Evolutionary conservation across 352 stramenopile species (phyloP).

Genomic region (Phytophthora ramorum): DNA sequence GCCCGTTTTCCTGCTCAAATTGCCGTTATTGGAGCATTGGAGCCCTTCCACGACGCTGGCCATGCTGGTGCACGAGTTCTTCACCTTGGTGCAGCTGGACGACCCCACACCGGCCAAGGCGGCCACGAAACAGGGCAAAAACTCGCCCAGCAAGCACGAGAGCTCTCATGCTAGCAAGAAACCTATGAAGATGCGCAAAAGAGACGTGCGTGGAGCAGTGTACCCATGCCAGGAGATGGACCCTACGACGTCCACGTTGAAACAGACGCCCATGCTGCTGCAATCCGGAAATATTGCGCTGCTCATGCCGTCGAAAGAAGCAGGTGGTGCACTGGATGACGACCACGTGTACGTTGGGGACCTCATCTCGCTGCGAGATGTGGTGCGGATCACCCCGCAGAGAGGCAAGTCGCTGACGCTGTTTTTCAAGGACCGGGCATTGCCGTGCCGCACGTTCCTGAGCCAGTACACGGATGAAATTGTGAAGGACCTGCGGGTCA

Average conservation of each 20-base stretch:
- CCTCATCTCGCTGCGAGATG: constrained; percentile 68
- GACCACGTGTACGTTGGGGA: constrained; percentile 70
- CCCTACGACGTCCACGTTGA: constrained; percentile 56
- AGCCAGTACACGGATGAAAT: constrained; percentile 78
- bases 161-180: constrained; percentile 21
- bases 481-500: constrained; percentile 63
- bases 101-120: constrained; percentile 49
- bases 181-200: constrained; percentile 69
- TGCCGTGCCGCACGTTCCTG: constrained; percentile 75
- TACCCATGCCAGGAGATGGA: constrained; percentile 81
- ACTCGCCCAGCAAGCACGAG: not conserved
- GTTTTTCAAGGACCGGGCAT: constrained; percentile 74
- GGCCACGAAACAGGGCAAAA: constrained; percentile 11
- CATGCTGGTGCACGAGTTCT: constrained; percentile 79
- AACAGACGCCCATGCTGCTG: constrained; percentile 67
- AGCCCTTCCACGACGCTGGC: constrained; percentile 78
- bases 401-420: constrained; percentile 79
- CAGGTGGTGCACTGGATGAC: constrained; percentile 26
- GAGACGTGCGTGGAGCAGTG: constrained; percentile 70
- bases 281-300: constrained; percentile 75
- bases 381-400: constrained; percentile 80
- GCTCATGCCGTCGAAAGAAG: constrained; percentile 39
- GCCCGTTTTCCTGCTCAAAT: constrained; percentile 45
- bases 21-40: constrained; percentile 71
- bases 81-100: constrained; percentile 58